Evolutionary conservation across 2,329 filamentous ascomycete species (phyloP).

Genomic region (Chaetomiaceae sp.): DNA sequence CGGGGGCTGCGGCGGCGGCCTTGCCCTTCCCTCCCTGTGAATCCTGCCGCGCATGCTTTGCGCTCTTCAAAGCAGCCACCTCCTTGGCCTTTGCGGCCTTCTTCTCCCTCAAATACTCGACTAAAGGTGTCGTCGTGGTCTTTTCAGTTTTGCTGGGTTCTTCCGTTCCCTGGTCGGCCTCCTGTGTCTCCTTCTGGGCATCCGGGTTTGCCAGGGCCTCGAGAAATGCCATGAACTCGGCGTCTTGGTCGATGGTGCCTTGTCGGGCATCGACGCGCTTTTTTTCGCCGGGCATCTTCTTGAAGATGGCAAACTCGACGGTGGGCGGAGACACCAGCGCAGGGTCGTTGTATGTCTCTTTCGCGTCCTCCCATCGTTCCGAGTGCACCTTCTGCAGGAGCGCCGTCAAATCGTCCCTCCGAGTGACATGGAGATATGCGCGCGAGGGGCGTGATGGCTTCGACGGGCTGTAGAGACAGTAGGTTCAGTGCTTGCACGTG

Average conservation of each 20-base stretch:
- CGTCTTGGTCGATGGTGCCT: conserved; percentile 93
- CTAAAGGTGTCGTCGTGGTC: conserved; percentile 77
- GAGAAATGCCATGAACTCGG: conserved; percentile 91
- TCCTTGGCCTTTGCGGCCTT: conserved; percentile 71
- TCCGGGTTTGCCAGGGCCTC: conserved; percentile 74
- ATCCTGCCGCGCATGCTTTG: conserved; percentile 55
- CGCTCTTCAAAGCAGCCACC: conserved; percentile 47
- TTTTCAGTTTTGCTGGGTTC: conserved; percentile 55
- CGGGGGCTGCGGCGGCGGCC: conserved; percentile 30
- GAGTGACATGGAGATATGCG: conserved; percentile 78
- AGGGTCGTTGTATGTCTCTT: conserved; percentile 66
- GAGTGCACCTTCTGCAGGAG: conserved; percentile 68
- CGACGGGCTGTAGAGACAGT: conserved; percentile 69
- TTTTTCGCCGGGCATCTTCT: conserved; percentile 72
- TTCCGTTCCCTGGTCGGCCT: conserved; percentile 44
- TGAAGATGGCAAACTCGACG: conserved; percentile 78
- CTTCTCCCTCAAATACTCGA: conserved; percentile 87
- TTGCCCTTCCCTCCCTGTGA: conserved; percentile 48
- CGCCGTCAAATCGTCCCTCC: conserved; percentile 59
- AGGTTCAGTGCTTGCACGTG: conserved; percentile 9
- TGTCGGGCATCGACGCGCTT: conserved; percentile 77
- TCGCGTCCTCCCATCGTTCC: conserved; percentile 74
- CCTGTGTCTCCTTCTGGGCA: conserved; percentile 46
- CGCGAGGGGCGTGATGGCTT: conserved; percentile 78
- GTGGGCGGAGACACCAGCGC: conserved; percentile 73